Evolutionary conservation across 768 basidiomycete species (phyloP).

Genomic region (Mrakia hoshinonis): DNA sequence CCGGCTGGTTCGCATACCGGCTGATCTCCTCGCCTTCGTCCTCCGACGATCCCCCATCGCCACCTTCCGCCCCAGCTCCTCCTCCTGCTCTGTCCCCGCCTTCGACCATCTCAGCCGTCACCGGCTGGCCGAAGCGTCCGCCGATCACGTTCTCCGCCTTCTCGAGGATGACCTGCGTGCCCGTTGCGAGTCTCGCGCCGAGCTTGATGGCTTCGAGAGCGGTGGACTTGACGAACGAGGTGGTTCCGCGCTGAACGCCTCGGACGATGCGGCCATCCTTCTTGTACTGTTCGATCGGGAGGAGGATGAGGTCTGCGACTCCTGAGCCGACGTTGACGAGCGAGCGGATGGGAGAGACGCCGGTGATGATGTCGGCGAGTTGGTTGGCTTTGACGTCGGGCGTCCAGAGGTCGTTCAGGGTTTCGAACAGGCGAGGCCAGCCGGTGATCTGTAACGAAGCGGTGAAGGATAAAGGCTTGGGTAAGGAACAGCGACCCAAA

Average conservation of each 20-base stretch:
- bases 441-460: constrained; percentile 61
- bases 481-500: not conserved
- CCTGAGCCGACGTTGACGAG: constrained; percentile 96
- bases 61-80: constrained; percentile 59
- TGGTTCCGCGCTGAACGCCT: constrained; percentile 88
- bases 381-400: constrained; percentile 99
- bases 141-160: constrained; percentile 87
- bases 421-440: constrained; percentile 79
- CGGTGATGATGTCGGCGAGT: constrained; percentile 90
- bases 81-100: constrained; percentile 45
- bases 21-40: constrained; percentile 43
- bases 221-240: constrained; percentile 84
- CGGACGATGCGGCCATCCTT: constrained; percentile 88
- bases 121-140: constrained; percentile 57
- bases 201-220: constrained; percentile 92
- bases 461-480: no score
- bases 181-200: constrained; percentile 86
- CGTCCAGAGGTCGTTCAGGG: constrained; percentile 96
- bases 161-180: constrained; percentile 94
- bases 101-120: constrained; percentile 58
- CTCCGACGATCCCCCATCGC: constrained; percentile 24
- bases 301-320: constrained; percentile 85
- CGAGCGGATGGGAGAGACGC: constrained; percentile 90
- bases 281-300: constrained; percentile 95
- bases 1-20: constrained; percentile 85